phyloP scores from a whole-genome alignment of 306 rosid species.

The Malus sylvestris region DNA sequence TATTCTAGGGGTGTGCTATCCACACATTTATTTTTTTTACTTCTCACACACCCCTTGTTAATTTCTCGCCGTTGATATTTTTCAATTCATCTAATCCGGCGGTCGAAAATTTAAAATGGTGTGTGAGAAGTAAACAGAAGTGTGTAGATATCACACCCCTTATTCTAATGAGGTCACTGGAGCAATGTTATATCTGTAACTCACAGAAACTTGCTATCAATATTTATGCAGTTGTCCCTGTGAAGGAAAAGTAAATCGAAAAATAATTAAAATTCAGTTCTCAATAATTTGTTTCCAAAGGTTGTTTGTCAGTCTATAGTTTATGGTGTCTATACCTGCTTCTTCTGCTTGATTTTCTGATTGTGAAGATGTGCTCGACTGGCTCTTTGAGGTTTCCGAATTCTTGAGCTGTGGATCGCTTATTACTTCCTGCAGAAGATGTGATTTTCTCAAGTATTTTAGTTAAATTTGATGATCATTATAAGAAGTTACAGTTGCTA shows the following conservation, averaged over 20 bases:
- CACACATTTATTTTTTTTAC: no score
- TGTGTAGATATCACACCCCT: not conserved
- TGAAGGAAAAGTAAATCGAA: not conserved
- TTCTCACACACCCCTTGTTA: no score
- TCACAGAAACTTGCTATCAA: not conserved
- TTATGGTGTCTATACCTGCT: conserved; percentile 2
- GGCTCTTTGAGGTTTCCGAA: conserved; percentile 36
- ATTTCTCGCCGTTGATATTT: no score
- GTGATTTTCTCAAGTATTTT: not conserved
- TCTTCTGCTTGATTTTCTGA: conserved; percentile 23
- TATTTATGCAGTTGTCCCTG: not conserved
- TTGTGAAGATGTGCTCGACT: conserved; percentile 27
- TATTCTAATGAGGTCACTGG: not conserved
- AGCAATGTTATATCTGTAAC: not conserved
- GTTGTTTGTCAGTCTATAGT: not conserved
- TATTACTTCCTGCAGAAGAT: conserved; percentile 44
- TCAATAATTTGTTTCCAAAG: not conserved
- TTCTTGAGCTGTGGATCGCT: conserved; percentile 32
- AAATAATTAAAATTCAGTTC: not conserved
- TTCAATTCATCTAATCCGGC: no score
- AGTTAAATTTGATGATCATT: not conserved
- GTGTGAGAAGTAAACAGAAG: no score
- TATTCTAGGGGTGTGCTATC: not conserved
- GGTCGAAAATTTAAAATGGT: no score
- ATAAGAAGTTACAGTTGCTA: no score